Base-by-base conservation (phyloP, 1,284 basidiomycete species). In the Veloporphyrellus conicus region DNA sequence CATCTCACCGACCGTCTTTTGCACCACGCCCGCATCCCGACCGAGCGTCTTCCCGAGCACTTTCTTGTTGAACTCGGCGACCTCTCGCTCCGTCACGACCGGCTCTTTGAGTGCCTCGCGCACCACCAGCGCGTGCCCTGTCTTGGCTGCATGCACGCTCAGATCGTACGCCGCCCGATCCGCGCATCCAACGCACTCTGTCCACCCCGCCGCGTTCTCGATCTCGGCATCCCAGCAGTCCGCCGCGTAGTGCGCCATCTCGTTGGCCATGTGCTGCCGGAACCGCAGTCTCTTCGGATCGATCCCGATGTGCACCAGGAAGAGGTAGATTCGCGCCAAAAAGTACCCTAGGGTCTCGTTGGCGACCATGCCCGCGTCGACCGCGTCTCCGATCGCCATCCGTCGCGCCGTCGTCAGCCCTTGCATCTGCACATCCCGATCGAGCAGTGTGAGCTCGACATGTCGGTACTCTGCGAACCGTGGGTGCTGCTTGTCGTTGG, bases 171-270 rank as follows among this genome's bases (percentile, higher is more conserved):
- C 96, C 10, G 92, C 91, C 47, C 96, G 87, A 71, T 99, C 95
- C 39, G 96, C 95, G 70, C 96, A 99, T n/a, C 95, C 96, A 43
- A 98, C 94, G 68, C 95, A 99, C 72, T 99, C 96, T 52, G 93
- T 95, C 96, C 96, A 99, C 43, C 95, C 95, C 59, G 85, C 88
- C 40, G 90, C 89, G 47, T 91, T 94, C 60, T 93, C 79, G 56
- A 99, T 97, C 75, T 99, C 95, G 49, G 94, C 94, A 67, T 99
- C 95, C 95, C 95, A 99, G 72, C 95, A 99, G 73, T 99, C 95
- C 27, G 92, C 82, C 49, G 95, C 95, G 68, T 99, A 99, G 70
- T 99, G 95, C 0, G 95, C 95, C 96, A 98, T 98, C 75, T 98
- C 95, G 72, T 91, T 92, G 10, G 54, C 79, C 93, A 97, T 97